phyloP scores from a whole-genome alignment of 306 rosid species.

The Fragaria iinumae region DNA sequence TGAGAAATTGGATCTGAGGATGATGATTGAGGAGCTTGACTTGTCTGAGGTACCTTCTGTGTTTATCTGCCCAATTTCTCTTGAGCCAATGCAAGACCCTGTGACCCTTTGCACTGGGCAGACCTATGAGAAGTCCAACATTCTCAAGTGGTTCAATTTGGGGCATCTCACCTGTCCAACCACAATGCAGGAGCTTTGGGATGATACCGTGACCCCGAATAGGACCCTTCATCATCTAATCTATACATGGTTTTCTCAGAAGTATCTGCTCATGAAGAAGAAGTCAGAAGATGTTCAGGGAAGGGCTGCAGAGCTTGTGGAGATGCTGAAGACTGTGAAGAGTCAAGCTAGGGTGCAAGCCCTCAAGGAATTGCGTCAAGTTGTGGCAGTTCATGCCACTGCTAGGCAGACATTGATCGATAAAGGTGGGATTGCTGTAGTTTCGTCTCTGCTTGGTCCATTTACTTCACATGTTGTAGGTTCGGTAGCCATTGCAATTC shows the following conservation, averaged over 20 bases:
- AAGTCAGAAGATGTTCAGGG: conserved; percentile 78
- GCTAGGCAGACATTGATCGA: conserved; percentile 56
- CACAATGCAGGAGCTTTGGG: conserved; percentile 89
- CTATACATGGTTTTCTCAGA: conserved; percentile 67
- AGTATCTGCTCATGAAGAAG: conserved; percentile 67
- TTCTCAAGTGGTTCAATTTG: conserved; percentile 69
- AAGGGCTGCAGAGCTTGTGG: conserved; percentile 62
- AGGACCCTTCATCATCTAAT: conserved; percentile 58
- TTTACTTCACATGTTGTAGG: conserved; percentile 79
- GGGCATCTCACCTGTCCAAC: conserved; percentile 80
- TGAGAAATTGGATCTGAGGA: conserved; percentile 71
- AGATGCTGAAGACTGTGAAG: conserved; percentile 65
- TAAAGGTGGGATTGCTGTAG: conserved; percentile 54
- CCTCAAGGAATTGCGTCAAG: conserved; percentile 64
- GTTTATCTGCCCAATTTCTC: conserved; percentile 80
- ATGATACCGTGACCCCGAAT: conserved; percentile 71
- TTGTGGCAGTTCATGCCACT: conserved; percentile 52
- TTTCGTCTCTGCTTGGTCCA: conserved; percentile 63
- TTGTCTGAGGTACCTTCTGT: conserved; percentile 64
- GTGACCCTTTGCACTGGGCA: conserved; percentile 83
- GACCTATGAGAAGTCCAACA: conserved; percentile 74
- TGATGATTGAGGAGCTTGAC: conserved; percentile 73
- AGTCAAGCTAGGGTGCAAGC: conserved; percentile 74
- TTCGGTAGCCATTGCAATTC: conserved; percentile 63
- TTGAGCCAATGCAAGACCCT: conserved; percentile 86